Base-by-base conservation (phyloP, 2,329 filamentous ascomycete genomes). In the Zasmidium cellare region DNA sequence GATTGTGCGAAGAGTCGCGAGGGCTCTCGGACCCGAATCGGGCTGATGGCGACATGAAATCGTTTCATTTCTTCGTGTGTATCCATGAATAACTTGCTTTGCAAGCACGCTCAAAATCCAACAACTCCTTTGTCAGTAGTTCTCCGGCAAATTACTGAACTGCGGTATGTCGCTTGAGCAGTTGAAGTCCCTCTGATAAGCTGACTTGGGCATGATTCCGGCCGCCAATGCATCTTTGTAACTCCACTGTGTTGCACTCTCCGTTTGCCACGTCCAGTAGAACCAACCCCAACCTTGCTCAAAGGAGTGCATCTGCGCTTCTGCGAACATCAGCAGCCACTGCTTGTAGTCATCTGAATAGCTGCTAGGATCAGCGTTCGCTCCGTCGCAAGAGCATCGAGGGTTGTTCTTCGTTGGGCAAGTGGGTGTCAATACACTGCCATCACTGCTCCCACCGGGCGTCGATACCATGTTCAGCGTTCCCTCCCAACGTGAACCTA, bases 211-310 rank as follows among this genome's bases (percentile, higher is more conserved):
- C 76, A 99, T 74, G 49, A 93, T 91, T 0, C 91, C 91, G 1
- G 89, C 89, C 53, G 82, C 82, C 62, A 92, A 79, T 0, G 91
- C 92, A 63, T 86, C 81, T 75, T 92, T 87, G 79, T 94, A 96
- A 73, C 92, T 96, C 94, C 94, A 99, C 77, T 97, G 91, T 59
- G 87, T 81, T 50, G 89, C 87, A 64, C 77, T 82, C 79, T 97
- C 93, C 25, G 93, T 96, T 76, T 92, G 85, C 93, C 94, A 96
- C 31, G 92, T 97, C 94, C 94, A 99, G 77, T 99, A 99, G 78
- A 96, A 97, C 94, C 94, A 99, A 50, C 94, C 94, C 88, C 90
- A 94, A 5, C 90, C 91, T 62, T 88, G 87, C 75, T 97, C 93
- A 71, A 97, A 99, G 58, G 87, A 90, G 67, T 88, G 82, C 91